Evolutionary conservation across 176 grass and related monocot species (phyloP).

Genomic region (Pontederia paniculata): DNA sequence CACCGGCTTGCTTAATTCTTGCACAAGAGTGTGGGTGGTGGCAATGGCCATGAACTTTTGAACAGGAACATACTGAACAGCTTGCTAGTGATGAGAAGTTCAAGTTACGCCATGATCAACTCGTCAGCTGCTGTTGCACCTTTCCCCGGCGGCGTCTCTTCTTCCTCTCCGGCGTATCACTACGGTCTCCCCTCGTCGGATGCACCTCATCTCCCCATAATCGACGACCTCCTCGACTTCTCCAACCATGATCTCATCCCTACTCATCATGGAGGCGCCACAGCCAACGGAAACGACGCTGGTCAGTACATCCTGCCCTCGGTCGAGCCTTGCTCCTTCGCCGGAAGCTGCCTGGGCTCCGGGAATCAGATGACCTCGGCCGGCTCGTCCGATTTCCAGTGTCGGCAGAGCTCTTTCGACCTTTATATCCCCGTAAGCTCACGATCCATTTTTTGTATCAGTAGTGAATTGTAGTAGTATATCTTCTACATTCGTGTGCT

Average conservation of each 20-base stretch:
- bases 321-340: not conserved
- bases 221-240: constrained; percentile 4
- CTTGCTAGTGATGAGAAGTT: no score
- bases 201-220: not conserved
- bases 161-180: not conserved
- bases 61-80: not conserved
- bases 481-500: not conserved
- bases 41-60: not conserved
- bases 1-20: no score
- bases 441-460: not conserved
- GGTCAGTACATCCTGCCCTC: not conserved
- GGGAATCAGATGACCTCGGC: not conserved
- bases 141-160: not conserved
- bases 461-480: not conserved
- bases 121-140: not conserved
- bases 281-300: no score
- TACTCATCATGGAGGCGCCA: not conserved
- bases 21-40: not conserved
- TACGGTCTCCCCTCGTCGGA: not conserved
- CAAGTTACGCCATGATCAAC: not conserved
- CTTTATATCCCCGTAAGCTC: constrained; percentile 3
- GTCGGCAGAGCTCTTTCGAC: not conserved
- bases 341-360: not conserved
- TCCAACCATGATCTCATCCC: not conserved
- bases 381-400: not conserved